A percentile compares a stretch with the other conserved stretches of the same genome.
Evolutionary conservation across 1,284 basidiomycete species (phyloP).

Genomic region (Tausonia pullulans): DNA sequence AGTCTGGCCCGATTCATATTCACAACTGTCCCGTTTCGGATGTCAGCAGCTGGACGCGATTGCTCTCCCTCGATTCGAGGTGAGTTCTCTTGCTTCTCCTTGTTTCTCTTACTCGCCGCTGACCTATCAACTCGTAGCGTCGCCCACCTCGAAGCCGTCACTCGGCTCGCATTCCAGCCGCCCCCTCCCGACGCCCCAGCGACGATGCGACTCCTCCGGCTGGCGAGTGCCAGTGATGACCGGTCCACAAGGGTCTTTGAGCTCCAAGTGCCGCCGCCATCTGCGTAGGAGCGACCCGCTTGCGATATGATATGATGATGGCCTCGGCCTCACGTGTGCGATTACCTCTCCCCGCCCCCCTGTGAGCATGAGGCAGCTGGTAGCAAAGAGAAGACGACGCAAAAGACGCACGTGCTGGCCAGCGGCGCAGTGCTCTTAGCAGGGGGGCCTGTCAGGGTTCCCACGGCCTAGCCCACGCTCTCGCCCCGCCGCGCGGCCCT

Average conservation of each 20-base stretch:
- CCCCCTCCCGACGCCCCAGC: slow-evolving; percentile 19
- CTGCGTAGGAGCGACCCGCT: too few relatives aligned
- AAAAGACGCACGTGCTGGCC: too few relatives aligned
- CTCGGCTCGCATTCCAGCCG: slow-evolving; percentile 28
- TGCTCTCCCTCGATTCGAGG: slow-evolving; percentile 19
- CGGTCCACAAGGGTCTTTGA: slow-evolving; percentile 32
- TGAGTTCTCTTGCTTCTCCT: slow-evolving; percentile 15
- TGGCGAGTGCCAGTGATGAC: slow-evolving; percentile 38
- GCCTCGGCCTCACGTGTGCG: too few relatives aligned
- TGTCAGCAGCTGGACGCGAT: slow-evolving; percentile 11
- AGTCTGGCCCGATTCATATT: slow-evolving; percentile 31
- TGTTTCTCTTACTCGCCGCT: not conserved
- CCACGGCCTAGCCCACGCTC: too few relatives aligned
- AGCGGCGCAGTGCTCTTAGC: too few relatives aligned
- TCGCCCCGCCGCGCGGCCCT: too few relatives aligned
- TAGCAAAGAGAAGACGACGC: too few relatives aligned
- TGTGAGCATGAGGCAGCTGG: too few relatives aligned
- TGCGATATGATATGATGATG: too few relatives aligned
- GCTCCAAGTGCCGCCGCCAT: slow-evolving; percentile 1
- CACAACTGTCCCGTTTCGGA: slow-evolving; percentile 16
- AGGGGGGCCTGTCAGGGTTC: too few relatives aligned
- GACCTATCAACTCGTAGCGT: slow-evolving; percentile 18
- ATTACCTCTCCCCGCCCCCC: too few relatives aligned
- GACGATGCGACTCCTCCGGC: not conserved
- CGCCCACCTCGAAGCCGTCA: slow-evolving; percentile 33